Evolutionary conservation across 208 protist genomes (phyloP).

Genomic region (Novymonas esmeraldas): DNA sequence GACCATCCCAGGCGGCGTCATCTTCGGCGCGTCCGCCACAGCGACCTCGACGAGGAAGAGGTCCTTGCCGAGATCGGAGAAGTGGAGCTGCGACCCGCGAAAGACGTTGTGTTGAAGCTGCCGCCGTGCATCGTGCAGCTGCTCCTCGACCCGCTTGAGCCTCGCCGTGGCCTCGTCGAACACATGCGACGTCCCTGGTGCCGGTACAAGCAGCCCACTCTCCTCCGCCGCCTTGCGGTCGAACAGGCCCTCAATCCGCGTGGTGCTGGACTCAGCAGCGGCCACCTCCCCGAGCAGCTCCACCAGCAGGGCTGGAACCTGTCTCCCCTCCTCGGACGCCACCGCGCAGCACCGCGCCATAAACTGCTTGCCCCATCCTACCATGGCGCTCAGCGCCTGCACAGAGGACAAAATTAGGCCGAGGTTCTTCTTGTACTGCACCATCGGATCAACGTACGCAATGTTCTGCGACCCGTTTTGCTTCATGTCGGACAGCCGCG

Average conservation of each 20-base stretch:
- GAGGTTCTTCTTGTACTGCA: constrained; percentile 86
- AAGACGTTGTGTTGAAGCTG: constrained; percentile 60
- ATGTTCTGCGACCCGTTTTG: constrained; percentile 46
- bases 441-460: constrained; percentile 84
- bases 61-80: constrained; percentile 83
- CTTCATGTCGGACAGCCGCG: constrained; percentile 77
- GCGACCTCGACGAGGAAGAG: constrained; percentile 86
- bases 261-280: constrained; percentile 38
- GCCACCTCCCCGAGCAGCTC: constrained; percentile 61
- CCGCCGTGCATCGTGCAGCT: constrained; percentile 54
- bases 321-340: constrained; percentile 2
- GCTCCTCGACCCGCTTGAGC: constrained; percentile 45
- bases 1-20: constrained; percentile 53
- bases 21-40: constrained; percentile 40
- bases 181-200: constrained; percentile 45
- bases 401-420: constrained; percentile 72
- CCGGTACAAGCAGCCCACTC: constrained; percentile 67
- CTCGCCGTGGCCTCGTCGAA: constrained; percentile 62
- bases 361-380: constrained; percentile 56
- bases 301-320: constrained; percentile 51
- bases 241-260: constrained; percentile 63
- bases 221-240: constrained; percentile 52
- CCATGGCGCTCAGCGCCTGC: constrained; percentile 63
- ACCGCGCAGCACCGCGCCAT: constrained; percentile 18
- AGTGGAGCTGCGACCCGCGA: constrained; percentile 49